Percentiles rank a stretch among this genome's conserved stretches.
phyloP scores from a whole-genome alignment of 164 flowering plant genomes.

The Pachysandra terminalis region DNA sequence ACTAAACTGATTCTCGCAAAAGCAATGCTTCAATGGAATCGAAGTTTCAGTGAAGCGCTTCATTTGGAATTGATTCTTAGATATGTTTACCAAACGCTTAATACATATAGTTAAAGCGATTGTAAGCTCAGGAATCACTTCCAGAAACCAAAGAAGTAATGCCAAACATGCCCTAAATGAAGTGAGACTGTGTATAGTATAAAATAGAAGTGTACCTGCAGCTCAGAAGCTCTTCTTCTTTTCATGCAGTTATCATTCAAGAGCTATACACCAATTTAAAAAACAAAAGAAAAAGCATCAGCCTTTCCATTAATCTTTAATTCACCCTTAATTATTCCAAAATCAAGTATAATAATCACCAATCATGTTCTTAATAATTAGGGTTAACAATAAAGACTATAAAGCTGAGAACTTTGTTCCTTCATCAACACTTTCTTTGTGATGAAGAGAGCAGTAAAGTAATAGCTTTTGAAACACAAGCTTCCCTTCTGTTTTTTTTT shows the following conservation, averaged over 20 bases:
- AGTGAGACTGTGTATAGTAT: neutral
- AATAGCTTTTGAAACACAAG: slow-evolving; percentile 24
- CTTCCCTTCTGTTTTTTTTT: slow-evolving; percentile 13
- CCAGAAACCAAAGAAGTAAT: no score
- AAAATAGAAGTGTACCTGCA: slow-evolving; percentile 27
- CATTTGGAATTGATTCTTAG: no score
- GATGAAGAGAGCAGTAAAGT: slow-evolving; percentile 5
- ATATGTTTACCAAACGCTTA: no score
- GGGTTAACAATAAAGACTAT: slow-evolving; percentile 11
- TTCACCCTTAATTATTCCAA: slow-evolving; percentile 10
- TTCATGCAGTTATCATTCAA: slow-evolving; percentile 61
- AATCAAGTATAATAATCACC: slow-evolving; percentile 1
- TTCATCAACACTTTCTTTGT: slow-evolving; percentile 13
- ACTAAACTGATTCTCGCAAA: no score
- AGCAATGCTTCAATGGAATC: no score
- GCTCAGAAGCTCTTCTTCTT: slow-evolving; percentile 50
- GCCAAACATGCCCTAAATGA: no score
- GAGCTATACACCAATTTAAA: slow-evolving; percentile 35
- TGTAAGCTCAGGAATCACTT: no score
- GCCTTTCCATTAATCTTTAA: neutral
- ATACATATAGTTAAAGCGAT: no score
- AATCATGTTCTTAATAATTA: slow-evolving; percentile 13
- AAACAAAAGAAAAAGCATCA: slow-evolving; percentile 8
- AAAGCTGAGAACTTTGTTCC: slow-evolving; percentile 34
- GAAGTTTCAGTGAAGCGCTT: no score